Percentiles rank a stretch among this genome's conserved stretches.
These are phyloP conservation scores for Cercospora canescens DNA, from an alignment of 2,329 filamentous ascomycete genomes.

Conservation along the genomic window DNA sequence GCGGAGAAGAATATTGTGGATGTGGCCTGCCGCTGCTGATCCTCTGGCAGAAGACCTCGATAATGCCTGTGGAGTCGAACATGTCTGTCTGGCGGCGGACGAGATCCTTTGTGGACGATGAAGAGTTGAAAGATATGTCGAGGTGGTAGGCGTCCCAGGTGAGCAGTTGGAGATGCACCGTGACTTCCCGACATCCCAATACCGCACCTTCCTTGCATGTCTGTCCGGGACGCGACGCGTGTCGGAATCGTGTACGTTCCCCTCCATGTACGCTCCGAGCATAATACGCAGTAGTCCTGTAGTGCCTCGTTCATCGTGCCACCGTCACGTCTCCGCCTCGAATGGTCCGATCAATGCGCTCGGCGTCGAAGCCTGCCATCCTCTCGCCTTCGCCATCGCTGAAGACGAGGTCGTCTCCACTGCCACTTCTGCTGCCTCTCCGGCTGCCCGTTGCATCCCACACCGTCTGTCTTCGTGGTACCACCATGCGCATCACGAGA, in stretches of 20 bases:
- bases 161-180: background rate
- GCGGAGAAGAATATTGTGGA: background rate
- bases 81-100: background rate
- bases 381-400: conserved; percentile 49
- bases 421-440: conserved; percentile 21
- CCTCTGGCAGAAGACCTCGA: conserved; percentile 14
- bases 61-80: conserved; percentile 16
- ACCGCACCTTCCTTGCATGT: background rate
- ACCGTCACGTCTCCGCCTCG: conserved; percentile 32
- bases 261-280: background rate
- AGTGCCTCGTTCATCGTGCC: conserved; percentile 1
- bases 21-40: conserved; percentile 6
- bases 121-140: background rate
- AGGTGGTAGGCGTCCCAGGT: background rate
- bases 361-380: conserved; percentile 46
- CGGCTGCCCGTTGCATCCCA: conserved; percentile 31
- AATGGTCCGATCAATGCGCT: conserved; percentile 41
- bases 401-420: conserved; percentile 37
- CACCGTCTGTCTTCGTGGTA: conserved; percentile 32
- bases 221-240: background rate
- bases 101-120: background rate
- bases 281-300: background rate
- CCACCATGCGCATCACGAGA: conserved; percentile 36
- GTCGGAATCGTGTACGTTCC: background rate
- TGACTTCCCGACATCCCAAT: background rate